Evolutionary conservation across 257 asterid species (phyloP).

Genomic region (Salvia hispanica): DNA sequence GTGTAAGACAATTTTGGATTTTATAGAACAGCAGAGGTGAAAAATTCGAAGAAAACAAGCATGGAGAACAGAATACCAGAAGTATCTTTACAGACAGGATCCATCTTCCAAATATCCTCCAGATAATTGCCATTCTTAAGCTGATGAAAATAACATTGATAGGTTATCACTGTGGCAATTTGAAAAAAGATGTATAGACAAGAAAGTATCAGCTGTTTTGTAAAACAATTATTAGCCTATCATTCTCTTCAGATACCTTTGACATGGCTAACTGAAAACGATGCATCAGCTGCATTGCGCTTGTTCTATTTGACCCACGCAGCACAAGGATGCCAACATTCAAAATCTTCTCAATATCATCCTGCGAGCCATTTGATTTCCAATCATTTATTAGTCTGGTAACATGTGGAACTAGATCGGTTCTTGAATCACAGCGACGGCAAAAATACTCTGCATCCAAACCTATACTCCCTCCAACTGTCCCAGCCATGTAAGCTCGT

Average conservation of each 20-base stretch:
- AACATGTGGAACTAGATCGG: constrained; percentile 67
- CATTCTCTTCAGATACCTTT: constrained; percentile 56
- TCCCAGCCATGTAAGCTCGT: constrained; percentile 84
- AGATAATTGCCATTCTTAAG: constrained; percentile 53
- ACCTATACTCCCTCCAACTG: constrained; percentile 76
- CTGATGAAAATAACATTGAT: constrained; percentile 45
- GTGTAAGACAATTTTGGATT: constrained; percentile 8
- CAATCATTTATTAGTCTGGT: constrained; percentile 49
- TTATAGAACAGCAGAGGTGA: constrained; percentile 10
- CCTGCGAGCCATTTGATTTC: constrained; percentile 49
- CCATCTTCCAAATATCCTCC: constrained; percentile 56
- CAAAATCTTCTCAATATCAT: constrained; percentile 56
- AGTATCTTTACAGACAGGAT: constrained; percentile 31
- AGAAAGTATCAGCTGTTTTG: no score
- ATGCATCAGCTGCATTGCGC: constrained; percentile 51
- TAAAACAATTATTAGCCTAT: no score
- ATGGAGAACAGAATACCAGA: constrained; percentile 39
- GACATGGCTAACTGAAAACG: constrained; percentile 55
- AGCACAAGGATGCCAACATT: constrained; percentile 51
- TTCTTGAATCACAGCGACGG: constrained; percentile 81
- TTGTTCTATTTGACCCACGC: constrained; percentile 53
- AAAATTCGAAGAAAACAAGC: neutral
- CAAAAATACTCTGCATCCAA: constrained; percentile 86
- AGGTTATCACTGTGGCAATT: constrained; percentile 21
- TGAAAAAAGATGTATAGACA: constrained; percentile 24